Percentiles rank a stretch among this genome's conserved stretches.
phyloP scores from a whole-genome alignment of 2,329 filamentous ascomycete genomes.

The Hypoxylon sp. region DNA sequence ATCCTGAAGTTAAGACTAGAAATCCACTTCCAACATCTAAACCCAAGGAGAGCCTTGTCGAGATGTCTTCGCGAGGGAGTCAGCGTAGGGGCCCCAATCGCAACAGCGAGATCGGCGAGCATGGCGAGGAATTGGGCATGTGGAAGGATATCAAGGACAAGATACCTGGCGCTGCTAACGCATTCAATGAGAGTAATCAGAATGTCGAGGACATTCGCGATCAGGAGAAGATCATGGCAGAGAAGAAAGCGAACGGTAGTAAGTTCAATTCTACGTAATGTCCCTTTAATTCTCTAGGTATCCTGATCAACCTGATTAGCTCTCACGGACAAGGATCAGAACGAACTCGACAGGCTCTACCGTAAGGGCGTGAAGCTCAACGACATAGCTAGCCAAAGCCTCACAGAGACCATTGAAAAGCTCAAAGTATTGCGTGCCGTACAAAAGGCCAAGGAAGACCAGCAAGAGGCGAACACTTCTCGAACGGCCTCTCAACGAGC shows the following conservation, averaged over 20 bases:
- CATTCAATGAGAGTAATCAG: slow-evolving; percentile 58
- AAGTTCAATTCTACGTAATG: slow-evolving; percentile 48
- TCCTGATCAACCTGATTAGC: slow-evolving; percentile 49
- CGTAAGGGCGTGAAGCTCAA: slow-evolving; percentile 54
- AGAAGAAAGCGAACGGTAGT: slow-evolving; percentile 53
- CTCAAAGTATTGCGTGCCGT: slow-evolving; percentile 58
- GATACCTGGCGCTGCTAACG: slow-evolving; percentile 53
- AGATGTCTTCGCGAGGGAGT: slow-evolving; percentile 52
- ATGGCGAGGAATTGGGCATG: slow-evolving; percentile 59
- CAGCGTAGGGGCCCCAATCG: slow-evolving; percentile 53
- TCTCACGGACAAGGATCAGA: slow-evolving; percentile 50
- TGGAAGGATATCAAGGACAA: slow-evolving; percentile 59
- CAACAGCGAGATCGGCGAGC: slow-evolving; percentile 55
- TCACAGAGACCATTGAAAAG: slow-evolving; percentile 55
- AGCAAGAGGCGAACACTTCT: slow-evolving; percentile 50
- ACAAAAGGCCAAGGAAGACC: slow-evolving; percentile 58
- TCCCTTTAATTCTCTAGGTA: slow-evolving; percentile 43
- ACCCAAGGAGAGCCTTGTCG: not conserved
- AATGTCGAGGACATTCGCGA: slow-evolving; percentile 55
- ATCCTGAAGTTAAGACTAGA: slow-evolving; percentile 9
- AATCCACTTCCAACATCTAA: slow-evolving; percentile 7
- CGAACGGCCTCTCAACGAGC: slow-evolving; percentile 47
- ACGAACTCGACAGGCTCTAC: slow-evolving; percentile 52
- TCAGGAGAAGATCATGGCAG: slow-evolving; percentile 57
- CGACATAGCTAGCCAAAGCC: slow-evolving; percentile 46